Evolutionary conservation across 352 stramenopile genomes (phyloP).

Genomic region (Phytopythium vexans): DNA sequence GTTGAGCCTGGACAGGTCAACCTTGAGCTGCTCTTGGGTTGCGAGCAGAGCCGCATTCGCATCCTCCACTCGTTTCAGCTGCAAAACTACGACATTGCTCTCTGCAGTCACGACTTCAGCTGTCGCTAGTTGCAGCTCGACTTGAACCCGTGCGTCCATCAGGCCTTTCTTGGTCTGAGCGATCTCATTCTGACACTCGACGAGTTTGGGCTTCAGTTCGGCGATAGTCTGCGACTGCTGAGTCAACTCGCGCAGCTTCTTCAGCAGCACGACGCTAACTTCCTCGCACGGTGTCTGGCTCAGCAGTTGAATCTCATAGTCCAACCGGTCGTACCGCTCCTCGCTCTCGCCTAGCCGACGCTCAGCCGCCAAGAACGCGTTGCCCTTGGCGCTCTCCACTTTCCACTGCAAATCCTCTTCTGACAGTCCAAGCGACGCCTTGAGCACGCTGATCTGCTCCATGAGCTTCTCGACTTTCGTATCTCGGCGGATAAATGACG

Average conservation of each 20-base stretch:
- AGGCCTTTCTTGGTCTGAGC: slow-evolving; percentile 41
- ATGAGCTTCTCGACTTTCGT: slow-evolving; percentile 62
- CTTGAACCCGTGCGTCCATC: slow-evolving; percentile 30
- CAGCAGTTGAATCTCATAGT: slow-evolving; percentile 62
- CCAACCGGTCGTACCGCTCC: slow-evolving; percentile 63
- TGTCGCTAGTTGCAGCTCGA: slow-evolving; percentile 40
- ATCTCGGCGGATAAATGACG: slow-evolving; percentile 33
- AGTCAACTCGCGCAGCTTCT: slow-evolving; percentile 35
- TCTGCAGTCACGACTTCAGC: neutral
- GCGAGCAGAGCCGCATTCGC: slow-evolving; percentile 38
- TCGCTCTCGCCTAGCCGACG: slow-evolving; percentile 46
- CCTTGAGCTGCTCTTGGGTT: slow-evolving; percentile 43
- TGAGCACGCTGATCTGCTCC: slow-evolving; percentile 73
- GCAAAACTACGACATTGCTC: slow-evolving; percentile 1
- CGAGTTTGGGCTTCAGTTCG: slow-evolving; percentile 33
- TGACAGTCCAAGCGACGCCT: slow-evolving; percentile 64
- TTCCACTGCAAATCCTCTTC: slow-evolving; percentile 82
- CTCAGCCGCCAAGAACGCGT: slow-evolving; percentile 66
- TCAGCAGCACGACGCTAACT: slow-evolving; percentile 38
- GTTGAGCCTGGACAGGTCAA: slow-evolving; percentile 40
- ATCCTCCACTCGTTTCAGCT: slow-evolving; percentile 29
- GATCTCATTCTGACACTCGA: slow-evolving; percentile 31
- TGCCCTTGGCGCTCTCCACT: slow-evolving; percentile 69
- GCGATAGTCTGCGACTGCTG: slow-evolving; percentile 35
- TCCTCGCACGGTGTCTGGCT: slow-evolving; percentile 54